Evolutionary conservation across 2,329 filamentous ascomycete genomes (phyloP).

Genomic region (Sporothrix sp.): DNA sequence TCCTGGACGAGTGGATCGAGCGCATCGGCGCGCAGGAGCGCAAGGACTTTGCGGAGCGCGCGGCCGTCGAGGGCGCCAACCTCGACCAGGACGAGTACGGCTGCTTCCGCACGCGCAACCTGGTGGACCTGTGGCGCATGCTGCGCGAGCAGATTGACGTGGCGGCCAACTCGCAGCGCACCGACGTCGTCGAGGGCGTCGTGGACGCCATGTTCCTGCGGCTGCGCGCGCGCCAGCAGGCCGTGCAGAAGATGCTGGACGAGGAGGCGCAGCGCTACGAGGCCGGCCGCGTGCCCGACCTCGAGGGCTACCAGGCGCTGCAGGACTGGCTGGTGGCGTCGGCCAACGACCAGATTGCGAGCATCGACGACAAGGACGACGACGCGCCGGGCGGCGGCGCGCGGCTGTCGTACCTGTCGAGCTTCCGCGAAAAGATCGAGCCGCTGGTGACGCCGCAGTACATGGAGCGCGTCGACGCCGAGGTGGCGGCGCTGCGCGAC

Average conservation of each 20-base stretch:
- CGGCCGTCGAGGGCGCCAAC: conserved; percentile 60
- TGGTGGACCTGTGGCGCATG: conserved; percentile 97
- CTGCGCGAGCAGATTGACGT: conserved; percentile 83
- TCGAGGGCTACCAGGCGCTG: conserved; percentile 64
- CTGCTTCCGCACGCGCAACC: conserved; percentile 82
- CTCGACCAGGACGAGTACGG: conserved; percentile 82
- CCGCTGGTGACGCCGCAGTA: conserved; percentile 72
- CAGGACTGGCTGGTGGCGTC: conserved; percentile 96
- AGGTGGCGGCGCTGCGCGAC: conserved; percentile 69
- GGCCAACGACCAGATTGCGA: conserved; percentile 97
- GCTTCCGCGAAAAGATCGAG: conserved; percentile 77
- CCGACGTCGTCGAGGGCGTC: conserved; percentile 88
- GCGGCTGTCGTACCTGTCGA: conserved; percentile 70
- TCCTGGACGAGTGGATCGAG: conserved; percentile 95
- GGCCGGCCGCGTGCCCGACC: conserved; percentile 39
- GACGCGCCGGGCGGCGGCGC: conserved; percentile 25
- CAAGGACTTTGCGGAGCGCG: conserved; percentile 69
- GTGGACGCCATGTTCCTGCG: conserved; percentile 92
- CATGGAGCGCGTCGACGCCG: conserved; percentile 60
- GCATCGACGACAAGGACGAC: conserved; percentile 85
- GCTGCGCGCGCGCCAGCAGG: conserved; percentile 69
- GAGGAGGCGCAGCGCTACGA: conserved; percentile 73
- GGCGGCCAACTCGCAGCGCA: conserved; percentile 72
- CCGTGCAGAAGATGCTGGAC: conserved; percentile 82
- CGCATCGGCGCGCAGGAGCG: conserved; percentile 77